Evolutionary conservation across 1,284 basidiomycete species (phyloP), one percentile per base, ranked within the genome.

Genomic region (Leccinum solheimii): DNA sequence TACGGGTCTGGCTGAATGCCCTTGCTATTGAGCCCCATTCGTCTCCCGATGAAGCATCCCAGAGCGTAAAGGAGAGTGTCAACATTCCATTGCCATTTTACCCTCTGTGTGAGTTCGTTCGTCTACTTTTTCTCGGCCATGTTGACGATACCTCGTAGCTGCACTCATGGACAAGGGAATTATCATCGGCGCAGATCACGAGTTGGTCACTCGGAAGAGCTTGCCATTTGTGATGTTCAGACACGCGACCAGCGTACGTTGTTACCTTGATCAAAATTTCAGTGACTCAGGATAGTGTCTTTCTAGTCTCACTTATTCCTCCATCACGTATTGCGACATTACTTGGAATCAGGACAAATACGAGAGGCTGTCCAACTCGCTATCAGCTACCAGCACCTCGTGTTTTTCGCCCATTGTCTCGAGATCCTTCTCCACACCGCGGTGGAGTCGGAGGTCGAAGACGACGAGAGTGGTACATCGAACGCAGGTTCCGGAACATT

Each of bases 141-240:
- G 26, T 57, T 61, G 27, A 67, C 55, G 40, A 21, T 23, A 26
- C 48, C 36, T 51, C 50, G 13, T 66, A 97, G 95, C 95, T 62
- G 94, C 97, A 5, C 82, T 99, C 21, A 97, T 99, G 45, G 95
- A 98, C 74, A 98, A 98, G 73, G 97, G 96, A 0, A 97, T 99
- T 68, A 94, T 99, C 64, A 95, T 99, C 60, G 97, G 97, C 8
- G 93, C 93, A 43, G 95, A 98, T 68, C 87, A 96, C 59, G 95
- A 97, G 73, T 85, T 87, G 2, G 90, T 87, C 3, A 81, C 90
- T 23, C 85, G 93, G 45, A 79, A 84, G 19, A 92, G 90, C 58
- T 79, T 99, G 5, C 87, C 95, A 11, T 98, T 98, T 73, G 90
- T 92, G 8, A 89, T 97, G 77, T 98, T 97, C 79, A 86, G 95